Conservation (phyloP, 2,329 filamentous ascomycete genomes). For the Zelopaecilomyces penicillatus region DNA sequence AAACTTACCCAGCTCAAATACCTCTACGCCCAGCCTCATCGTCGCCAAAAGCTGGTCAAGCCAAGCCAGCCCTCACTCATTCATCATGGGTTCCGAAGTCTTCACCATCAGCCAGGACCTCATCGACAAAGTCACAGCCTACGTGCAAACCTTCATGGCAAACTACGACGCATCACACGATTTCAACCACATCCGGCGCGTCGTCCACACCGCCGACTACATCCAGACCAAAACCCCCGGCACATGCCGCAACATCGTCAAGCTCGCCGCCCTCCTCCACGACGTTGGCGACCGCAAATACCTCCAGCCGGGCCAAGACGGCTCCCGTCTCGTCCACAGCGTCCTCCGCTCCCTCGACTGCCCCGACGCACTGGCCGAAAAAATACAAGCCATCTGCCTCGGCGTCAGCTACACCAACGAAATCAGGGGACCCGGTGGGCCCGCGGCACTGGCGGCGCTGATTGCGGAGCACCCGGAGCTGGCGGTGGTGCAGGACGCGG, state of each 20-base stretch:
- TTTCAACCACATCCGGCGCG: constrained; percentile 74
- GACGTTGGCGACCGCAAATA: constrained; percentile 88
- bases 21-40: too few relatives aligned
- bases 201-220: constrained; percentile 61
- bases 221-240: constrained; percentile 47
- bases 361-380: constrained; percentile 47
- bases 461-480: constrained; percentile 51
- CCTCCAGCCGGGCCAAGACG: constrained; percentile 46
- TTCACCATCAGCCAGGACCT: constrained; percentile 28
- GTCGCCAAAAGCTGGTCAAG: too few relatives aligned
- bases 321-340: constrained; percentile 44
- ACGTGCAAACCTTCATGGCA: constrained; percentile 64
- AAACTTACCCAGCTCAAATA: too few relatives aligned
- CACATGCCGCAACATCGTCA: constrained; percentile 41
- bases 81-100: constrained; percentile 16
- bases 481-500: constrained; percentile 84
- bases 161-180: constrained; percentile 82
- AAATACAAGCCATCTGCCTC: constrained; percentile 63
- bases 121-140: constrained; percentile 50
- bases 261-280: constrained; percentile 69
- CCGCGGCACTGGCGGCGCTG: constrained; percentile 45
- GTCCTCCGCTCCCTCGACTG: constrained; percentile 52
- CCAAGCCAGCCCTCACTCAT: not conserved
- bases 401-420: constrained; percentile 75
- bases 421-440: constrained; percentile 47